Evolutionary conservation across 2,329 filamentous ascomycete genomes (phyloP).

Genomic region (Neophaeococcomyces aloes): DNA sequence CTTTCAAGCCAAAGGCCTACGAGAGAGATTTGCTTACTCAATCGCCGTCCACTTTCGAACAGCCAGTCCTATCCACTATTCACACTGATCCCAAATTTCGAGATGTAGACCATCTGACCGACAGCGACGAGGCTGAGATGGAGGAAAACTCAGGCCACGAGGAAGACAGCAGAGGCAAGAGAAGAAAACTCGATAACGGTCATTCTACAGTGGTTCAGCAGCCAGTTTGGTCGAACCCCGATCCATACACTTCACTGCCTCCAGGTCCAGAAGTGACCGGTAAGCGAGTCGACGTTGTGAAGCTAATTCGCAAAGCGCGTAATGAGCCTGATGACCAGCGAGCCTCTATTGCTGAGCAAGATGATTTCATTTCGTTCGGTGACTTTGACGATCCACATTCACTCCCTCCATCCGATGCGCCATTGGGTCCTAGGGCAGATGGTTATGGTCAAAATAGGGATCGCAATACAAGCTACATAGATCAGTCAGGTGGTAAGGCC

Average conservation of each 20-base stretch:
- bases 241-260: constrained; percentile 81
- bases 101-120: constrained; percentile 30
- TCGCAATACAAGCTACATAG: no score
- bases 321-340: constrained; percentile 37
- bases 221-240: constrained; percentile 91
- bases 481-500: not conserved
- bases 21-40: constrained; percentile 9
- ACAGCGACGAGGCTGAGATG: constrained; percentile 39
- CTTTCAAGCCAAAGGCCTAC: constrained; percentile 5
- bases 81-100: constrained; percentile 15
- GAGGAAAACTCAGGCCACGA: constrained; percentile 29
- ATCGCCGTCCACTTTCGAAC: not conserved
- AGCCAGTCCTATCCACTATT: not conserved
- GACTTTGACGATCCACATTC: constrained; percentile 30
- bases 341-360: constrained; percentile 44
- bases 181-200: constrained; percentile 28
- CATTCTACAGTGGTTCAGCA: constrained; percentile 20
- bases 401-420: constrained; percentile 28
- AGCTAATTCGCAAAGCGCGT: constrained; percentile 82
- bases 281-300: constrained; percentile 79
- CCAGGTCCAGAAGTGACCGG: constrained; percentile 61
- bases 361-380: constrained; percentile 82
- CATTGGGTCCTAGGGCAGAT: constrained; percentile 26
- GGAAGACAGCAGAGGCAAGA: constrained; percentile 26
- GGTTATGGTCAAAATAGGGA: no score